Conservation (phyloP, 371 early-diverging fungal genomes). For the Syncephalastrum monosporum region DNA sequence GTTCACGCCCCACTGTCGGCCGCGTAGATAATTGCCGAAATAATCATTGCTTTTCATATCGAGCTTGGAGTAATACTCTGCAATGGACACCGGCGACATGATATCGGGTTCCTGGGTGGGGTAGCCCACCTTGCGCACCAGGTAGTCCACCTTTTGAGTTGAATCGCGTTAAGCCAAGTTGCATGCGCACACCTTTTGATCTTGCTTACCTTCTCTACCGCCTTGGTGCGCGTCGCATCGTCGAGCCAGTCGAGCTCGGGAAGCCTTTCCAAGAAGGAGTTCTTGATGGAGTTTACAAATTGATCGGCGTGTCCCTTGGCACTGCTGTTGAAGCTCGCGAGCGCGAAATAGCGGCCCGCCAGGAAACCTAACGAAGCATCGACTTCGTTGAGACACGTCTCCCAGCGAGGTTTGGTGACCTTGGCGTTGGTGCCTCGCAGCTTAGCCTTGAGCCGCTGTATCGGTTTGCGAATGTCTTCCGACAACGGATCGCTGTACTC, state of each 20-base stretch:
- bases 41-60: constrained; percentile 33
- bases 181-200: too few species aligned
- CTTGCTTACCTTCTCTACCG: constrained; percentile 40
- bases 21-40: constrained; percentile 47
- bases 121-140: constrained; percentile 49
- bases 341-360: constrained; percentile 55
- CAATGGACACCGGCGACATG: constrained; percentile 34
- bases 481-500: constrained; percentile 8
- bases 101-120: constrained; percentile 44
- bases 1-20: constrained; percentile 24
- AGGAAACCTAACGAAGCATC: constrained; percentile 47
- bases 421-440: constrained; percentile 30
- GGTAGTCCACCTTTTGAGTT: constrained; percentile 18
- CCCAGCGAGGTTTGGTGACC: constrained; percentile 37
- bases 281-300: constrained; percentile 34
- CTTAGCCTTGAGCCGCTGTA: constrained; percentile 17
- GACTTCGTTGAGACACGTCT: constrained; percentile 41
- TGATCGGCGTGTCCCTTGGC: constrained; percentile 21
- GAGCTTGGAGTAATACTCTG: constrained; percentile 43
- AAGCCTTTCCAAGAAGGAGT: constrained; percentile 38
- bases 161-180: not conserved
- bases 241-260: constrained; percentile 54
- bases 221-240: constrained; percentile 38
- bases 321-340: constrained; percentile 44
- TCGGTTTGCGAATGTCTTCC: constrained; percentile 14